A percentile compares a stretch with the other conserved stretches of the same genome.
phyloP scores from a whole-genome alignment of 495 filamentous ascomycete genomes.

The Xylaria castorea region DNA sequence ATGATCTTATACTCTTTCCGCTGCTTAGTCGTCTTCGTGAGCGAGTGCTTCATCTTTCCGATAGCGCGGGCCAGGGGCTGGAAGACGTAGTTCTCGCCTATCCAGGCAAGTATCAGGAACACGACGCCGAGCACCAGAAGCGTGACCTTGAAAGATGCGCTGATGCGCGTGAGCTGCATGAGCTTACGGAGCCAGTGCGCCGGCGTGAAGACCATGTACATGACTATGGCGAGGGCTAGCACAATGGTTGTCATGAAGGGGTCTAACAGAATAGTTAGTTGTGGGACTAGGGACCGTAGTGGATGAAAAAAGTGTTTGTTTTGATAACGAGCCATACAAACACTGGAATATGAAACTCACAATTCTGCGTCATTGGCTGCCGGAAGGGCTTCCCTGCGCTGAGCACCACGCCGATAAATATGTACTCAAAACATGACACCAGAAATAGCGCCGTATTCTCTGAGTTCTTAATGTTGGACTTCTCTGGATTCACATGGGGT shows the following conservation, averaged over 20 bases:
- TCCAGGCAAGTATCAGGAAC: constrained; percentile 71
- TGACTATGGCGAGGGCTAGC: constrained; percentile 66
- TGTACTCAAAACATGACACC: constrained; percentile 92
- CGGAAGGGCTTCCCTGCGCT: constrained; percentile 90
- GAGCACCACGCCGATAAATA: constrained; percentile 83
- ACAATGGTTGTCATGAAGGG: constrained; percentile 84
- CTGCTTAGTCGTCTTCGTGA: constrained; percentile 70
- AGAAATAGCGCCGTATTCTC: constrained; percentile 92
- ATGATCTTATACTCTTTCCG: constrained; percentile 89
- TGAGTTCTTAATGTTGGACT: constrained; percentile 85
- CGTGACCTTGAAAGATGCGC: constrained; percentile 71
- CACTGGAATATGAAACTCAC: constrained; percentile 56
- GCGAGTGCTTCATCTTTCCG: constrained; percentile 59
- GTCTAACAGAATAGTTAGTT: constrained; percentile 52
- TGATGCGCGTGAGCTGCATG: constrained; percentile 87
- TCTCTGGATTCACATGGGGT: constrained; percentile 73
- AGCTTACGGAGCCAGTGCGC: constrained; percentile 68
- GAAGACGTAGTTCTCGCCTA: constrained; percentile 73
- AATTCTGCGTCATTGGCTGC: constrained; percentile 78
- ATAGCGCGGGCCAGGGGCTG: constrained; percentile 71
- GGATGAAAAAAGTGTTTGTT: neutral
- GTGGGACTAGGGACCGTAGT: neutral
- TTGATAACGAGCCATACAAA: neutral
- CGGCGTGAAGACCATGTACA: constrained; percentile 80
- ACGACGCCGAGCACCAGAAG: constrained; percentile 70